These are phyloP conservation scores for Petrea volubilis DNA, from an alignment of 257 asterid species.

Conservation along the genomic window DNA sequence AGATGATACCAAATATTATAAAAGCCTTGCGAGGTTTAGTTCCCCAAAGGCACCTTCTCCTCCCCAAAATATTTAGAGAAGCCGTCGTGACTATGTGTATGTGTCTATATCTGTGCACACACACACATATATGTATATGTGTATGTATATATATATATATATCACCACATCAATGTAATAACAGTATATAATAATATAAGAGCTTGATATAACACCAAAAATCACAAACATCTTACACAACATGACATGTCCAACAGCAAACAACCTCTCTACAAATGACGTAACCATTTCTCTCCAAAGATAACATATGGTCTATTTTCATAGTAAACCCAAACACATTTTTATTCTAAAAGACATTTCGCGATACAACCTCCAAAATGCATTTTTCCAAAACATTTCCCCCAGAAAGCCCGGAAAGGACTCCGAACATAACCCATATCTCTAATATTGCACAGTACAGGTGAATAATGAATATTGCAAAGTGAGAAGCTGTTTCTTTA, in stretches of 20 bases:
- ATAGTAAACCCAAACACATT: neutral
- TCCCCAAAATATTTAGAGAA: neutral
- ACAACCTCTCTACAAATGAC: neutral
- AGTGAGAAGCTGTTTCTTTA: neutral
- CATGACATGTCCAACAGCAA: neutral
- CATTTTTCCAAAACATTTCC: neutral
- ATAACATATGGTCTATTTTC: neutral
- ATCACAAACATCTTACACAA: neutral
- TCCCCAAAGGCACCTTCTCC: neutral
- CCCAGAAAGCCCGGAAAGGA: neutral
- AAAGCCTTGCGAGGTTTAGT: neutral
- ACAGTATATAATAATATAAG: neutral
- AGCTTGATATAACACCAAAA: neutral
- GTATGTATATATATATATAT: neutral
- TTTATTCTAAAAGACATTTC: neutral
- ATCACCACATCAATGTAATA: neutral
- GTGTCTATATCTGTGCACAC: neutral
- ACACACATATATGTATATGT: neutral
- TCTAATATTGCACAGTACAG: neutral
- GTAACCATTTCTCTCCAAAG: neutral
- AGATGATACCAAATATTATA: neutral
- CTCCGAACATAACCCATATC: neutral
- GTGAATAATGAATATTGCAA: neutral
- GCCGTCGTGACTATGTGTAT: neutral
- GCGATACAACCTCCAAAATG: neutral